Evolutionary conservation across 2,329 filamentous ascomycete species (phyloP).

Genomic region (Didymellaceae sp.): DNA sequence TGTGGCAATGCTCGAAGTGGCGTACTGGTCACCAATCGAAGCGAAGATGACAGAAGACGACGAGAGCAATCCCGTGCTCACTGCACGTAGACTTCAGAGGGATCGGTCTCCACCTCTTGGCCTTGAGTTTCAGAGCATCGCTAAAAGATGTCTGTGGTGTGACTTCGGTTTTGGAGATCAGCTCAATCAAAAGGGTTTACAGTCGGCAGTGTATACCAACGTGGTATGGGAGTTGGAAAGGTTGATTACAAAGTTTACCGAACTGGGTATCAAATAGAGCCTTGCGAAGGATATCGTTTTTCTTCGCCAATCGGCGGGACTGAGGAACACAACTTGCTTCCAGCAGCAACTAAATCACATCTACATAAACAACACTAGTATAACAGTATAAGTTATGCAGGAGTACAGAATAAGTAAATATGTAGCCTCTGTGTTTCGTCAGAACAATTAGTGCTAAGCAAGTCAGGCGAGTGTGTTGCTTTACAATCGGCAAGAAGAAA

Average conservation of each 20-base stretch:
- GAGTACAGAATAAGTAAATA: no score
- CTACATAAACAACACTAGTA: no score
- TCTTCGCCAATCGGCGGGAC: no score
- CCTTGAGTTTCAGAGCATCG: slow-evolving; percentile 26
- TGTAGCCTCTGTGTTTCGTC: no score
- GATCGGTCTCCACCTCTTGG: slow-evolving; percentile 19
- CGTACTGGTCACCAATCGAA: slow-evolving; percentile 31
- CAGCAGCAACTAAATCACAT: no score
- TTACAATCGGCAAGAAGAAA: no score
- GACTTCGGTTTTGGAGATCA: slow-evolving; percentile 31
- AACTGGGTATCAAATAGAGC: not conserved
- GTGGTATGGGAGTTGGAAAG: slow-evolving; percentile 31
- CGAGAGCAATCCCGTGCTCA: slow-evolving; percentile 23
- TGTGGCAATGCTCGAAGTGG: slow-evolving; percentile 34
- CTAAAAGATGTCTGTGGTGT: slow-evolving; percentile 27
- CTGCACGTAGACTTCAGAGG: slow-evolving; percentile 29
- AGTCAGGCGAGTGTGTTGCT: no score
- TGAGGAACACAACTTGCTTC: no score
- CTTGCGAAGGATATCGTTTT: no score
- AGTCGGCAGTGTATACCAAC: slow-evolving; percentile 33
- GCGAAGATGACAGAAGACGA: slow-evolving; percentile 24
- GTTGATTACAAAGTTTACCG: not conserved
- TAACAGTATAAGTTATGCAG: no score
- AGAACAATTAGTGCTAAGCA: no score
- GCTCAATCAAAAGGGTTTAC: slow-evolving; percentile 27